Evolutionary conservation across 371 early-diverging fungal species (phyloP), one percentile per base, ranked within the genome.

Genomic region (Rhizopus stolonifer): DNA sequence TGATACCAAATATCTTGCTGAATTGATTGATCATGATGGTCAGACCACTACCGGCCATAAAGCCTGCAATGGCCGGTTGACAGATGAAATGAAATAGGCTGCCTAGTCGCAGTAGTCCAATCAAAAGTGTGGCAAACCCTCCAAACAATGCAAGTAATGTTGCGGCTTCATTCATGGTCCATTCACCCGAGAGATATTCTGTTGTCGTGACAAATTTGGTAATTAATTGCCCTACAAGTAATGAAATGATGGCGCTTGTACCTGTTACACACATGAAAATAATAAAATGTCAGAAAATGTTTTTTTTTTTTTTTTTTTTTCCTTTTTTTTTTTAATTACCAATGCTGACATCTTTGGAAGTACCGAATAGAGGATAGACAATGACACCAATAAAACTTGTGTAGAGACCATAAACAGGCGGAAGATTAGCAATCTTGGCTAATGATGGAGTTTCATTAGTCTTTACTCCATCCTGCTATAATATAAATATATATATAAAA

Each of bases 321-420:
- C 22, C 24, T 15, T 45, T 31, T 15, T 22, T 38, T 15, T 21
- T 14, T 29, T 22, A 23, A 38, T 48, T 74, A 74, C 95, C 94
- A 42, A 93, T 87, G 14, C 91, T 90, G 34, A 91, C 80, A 54
- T 92, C 94, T 64, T 91, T 90, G 26, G 88, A 84, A 0, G 95
- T 92, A 14, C 90, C 93, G 60, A 92, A 82, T 48, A 91, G 63
- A 47, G 82, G 79, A 65, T 94, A 93, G 15, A 91, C 46, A 24
- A 88, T 66, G 10, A 83, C 77, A 23, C 95, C 92, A 24, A 91
- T 68, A 61, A 92, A 87, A 46, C 88, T 80, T 40, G 92, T 85
- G 72, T 95, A 95, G 14, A 95, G 78, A 1, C 96, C 96, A 67
- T 85, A 90, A 51, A 90, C 79, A 32, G 88, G 81, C 17, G 93